phyloP scores from a whole-genome alignment of 371 early-diverging fungal genomes.

The Apophysomyces trapeziformis region DNA sequence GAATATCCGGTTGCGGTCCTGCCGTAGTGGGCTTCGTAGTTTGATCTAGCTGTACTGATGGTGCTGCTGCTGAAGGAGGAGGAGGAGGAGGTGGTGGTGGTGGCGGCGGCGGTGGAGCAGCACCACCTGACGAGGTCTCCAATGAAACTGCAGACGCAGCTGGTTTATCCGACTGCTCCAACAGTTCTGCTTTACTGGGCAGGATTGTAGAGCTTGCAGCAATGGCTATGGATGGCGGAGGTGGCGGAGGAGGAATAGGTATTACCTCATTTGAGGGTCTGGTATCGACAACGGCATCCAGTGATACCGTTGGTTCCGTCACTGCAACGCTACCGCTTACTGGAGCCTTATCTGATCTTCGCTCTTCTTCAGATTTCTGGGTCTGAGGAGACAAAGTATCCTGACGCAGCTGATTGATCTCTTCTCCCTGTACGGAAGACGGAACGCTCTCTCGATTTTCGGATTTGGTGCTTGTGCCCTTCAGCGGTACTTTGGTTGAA shows the following conservation, averaged over 20 bases:
- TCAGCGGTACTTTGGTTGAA: background rate
- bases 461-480: background rate
- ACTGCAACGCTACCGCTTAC: background rate
- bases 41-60: background rate
- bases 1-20: constrained; percentile 16
- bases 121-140: background rate
- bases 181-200: no score
- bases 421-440: background rate
- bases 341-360: background rate
- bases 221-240: constrained; percentile 15
- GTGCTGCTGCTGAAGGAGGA: constrained; percentile 8
- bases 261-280: background rate
- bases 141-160: constrained; percentile 3
- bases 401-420: background rate
- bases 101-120: constrained; percentile 21
- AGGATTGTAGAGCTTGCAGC: no score
- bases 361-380: constrained; percentile 2
- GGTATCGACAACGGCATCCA: background rate
- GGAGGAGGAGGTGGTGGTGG: constrained; percentile 11
- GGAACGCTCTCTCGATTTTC: background rate
- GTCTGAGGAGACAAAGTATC: background rate
- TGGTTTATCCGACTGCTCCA: no score
- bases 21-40: constrained; percentile 11
- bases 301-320: constrained; percentile 18
- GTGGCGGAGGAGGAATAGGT: constrained; percentile 16